Evolutionary conservation across 805 yeast genomes (phyloP), one percentile per base, ranked within the genome.

Genomic region (Hanseniaspora nectarophila): DNA sequence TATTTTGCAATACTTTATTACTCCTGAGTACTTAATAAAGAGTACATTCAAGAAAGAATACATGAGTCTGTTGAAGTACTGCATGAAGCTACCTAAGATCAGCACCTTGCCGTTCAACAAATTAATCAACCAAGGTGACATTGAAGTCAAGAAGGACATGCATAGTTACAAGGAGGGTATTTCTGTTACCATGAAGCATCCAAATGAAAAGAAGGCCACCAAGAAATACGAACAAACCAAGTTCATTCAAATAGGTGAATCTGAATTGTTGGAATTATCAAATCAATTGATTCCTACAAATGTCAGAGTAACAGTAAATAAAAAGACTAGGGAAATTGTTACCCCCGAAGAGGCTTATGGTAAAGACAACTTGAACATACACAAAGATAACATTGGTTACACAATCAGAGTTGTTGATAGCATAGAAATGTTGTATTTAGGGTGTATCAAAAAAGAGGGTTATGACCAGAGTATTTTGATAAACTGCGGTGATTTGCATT

Each of bases 251-350:
- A 72, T 88, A 43, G 97, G 97, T 0, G 74, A 72, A 53, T 68
- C 70, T 2, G 67, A 75, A 51, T 72, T 80, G 16, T 58, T 88
- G 31, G 81, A 81, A 61, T 71, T 88, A 47, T 65, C 65, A 7
- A 68, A 71, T 7, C 76, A 75, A 56, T 80, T 79, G 54, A 80
- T 85, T 3, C 95, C 95, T 2, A 74, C 78, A 0, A 79, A 84
- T 58, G 86, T 82, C 15, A 71, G 95, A 57, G 95, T 89, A 9
- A 85, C 94, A 0, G 85, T 89, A 1, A 86, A 89, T 60, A 56
- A 79, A 9, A 69, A 76, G 43, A 75, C 74, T 10, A 74, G 73
- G 47, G 74, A 73, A 51, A 76, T 86, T 12, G 92, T 85, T 0
- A 76, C 86, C 0, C 86, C 92, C 7, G 58, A 69, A 10, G 80